Conservation (phyloP, 495 filamentous ascomycete genomes). For the Lepidopterella palustris region DNA sequence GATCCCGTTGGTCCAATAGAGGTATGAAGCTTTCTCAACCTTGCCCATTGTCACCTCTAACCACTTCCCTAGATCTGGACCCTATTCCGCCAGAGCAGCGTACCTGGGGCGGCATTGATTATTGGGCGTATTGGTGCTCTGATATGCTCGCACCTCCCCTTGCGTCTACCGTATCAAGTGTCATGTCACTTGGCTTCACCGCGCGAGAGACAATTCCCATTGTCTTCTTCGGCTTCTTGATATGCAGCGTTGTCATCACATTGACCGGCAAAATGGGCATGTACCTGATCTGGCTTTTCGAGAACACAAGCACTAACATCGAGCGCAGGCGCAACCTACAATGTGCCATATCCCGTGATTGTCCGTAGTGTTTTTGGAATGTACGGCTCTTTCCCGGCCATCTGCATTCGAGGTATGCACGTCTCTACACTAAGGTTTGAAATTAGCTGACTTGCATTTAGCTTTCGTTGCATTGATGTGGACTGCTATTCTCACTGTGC, state of each 20-base stretch:
- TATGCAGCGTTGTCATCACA: slow-evolving; percentile 42
- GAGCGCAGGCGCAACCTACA: slow-evolving; percentile 66
- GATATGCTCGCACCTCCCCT: slow-evolving; percentile 42
- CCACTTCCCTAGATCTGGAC: slow-evolving; percentile 38
- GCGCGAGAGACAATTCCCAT: slow-evolving; percentile 45
- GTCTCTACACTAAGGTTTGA: background rate
- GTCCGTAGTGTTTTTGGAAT: slow-evolving; percentile 72
- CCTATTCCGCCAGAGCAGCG: slow-evolving; percentile 41
- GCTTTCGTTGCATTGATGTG: slow-evolving; percentile 47
- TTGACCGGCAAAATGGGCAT: slow-evolving; percentile 42
- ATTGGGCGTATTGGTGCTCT: slow-evolving; percentile 41
- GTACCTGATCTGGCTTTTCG: background rate
- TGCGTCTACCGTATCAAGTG: slow-evolving; percentile 37
- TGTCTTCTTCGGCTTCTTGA: slow-evolving; percentile 43
- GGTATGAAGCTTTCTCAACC: slow-evolving; percentile 25
- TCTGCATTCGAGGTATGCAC: slow-evolving; percentile 38
- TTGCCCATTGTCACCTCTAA: background rate
- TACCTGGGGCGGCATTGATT: slow-evolving; percentile 42
- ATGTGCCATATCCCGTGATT: slow-evolving; percentile 81
- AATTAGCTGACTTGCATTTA: slow-evolving; percentile 26
- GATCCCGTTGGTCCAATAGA: slow-evolving; percentile 42
- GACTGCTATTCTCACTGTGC: slow-evolving; percentile 45
- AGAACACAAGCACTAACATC: background rate
- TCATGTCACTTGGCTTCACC: slow-evolving; percentile 45
- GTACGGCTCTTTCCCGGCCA: slow-evolving; percentile 60